A percentile compares a stretch with the other conserved stretches of the same genome.
Evolutionary conservation across 2,329 filamentous ascomycete genomes (phyloP).

Genomic region (Anthostomella pinea): DNA sequence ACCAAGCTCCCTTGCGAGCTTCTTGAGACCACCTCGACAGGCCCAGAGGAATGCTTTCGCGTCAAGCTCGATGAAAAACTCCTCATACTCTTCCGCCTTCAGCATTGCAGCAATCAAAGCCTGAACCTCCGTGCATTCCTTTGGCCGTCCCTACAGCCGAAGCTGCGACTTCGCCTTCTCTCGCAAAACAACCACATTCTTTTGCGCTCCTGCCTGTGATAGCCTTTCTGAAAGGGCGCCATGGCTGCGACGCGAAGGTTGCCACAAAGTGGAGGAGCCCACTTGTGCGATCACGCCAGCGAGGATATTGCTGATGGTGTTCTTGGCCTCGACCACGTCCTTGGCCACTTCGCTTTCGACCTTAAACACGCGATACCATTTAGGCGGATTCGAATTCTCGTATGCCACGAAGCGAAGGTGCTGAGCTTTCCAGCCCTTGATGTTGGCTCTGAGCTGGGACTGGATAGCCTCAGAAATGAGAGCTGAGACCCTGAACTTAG

Average conservation of each 20-base stretch:
- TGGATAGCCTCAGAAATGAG: conserved; percentile 33
- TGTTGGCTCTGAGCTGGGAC: conserved; percentile 25
- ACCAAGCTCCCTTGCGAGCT: conserved; percentile 26
- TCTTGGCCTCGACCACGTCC: conserved; percentile 32
- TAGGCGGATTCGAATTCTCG: conserved; percentile 11
- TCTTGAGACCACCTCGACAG: conserved; percentile 32
- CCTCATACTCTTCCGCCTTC: conserved; percentile 6
- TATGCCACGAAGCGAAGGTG: conserved; percentile 29
- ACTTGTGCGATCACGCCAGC: conserved; percentile 29
- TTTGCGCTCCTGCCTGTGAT: conserved; percentile 18
- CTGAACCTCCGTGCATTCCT: conserved; percentile 14
- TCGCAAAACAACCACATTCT: conserved; percentile 28
- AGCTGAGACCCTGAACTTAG: conserved; percentile 37
- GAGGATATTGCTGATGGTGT: conserved; percentile 32
- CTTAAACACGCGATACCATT: conserved; percentile 34
- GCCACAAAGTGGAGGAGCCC: conserved; percentile 31
- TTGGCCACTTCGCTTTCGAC: conserved; percentile 35
- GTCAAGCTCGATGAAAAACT: conserved; percentile 27
- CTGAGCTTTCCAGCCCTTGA: conserved; percentile 29
- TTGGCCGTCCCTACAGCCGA: conserved; percentile 26
- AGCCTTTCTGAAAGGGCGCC: conserved; percentile 17
- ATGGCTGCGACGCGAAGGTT: conserved; percentile 23
- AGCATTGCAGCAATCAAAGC: conserved; percentile 12
- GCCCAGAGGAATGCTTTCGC: conserved; percentile 28
- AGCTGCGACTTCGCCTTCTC: conserved; percentile 30